Evolutionary conservation across 1,139 yeast species (phyloP).

Genomic region (Petasospora rhodanensis): DNA sequence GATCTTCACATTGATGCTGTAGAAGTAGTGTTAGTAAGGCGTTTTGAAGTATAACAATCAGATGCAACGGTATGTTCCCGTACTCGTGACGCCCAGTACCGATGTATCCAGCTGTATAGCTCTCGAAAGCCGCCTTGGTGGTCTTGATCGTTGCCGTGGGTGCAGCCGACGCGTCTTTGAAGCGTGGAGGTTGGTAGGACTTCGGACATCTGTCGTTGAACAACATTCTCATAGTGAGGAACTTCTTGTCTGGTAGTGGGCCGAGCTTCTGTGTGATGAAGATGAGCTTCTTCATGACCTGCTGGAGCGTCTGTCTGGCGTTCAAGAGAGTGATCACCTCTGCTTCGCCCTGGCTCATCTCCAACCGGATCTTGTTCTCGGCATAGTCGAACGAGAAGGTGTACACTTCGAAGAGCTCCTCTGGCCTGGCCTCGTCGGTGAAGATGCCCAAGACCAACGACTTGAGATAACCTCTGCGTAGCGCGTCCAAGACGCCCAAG

Average conservation of each 20-base stretch:
- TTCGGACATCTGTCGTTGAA: conserved; percentile 44
- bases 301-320: conserved; percentile 39
- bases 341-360: conserved; percentile 21
- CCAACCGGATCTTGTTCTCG: conserved; percentile 27
- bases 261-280: conserved; percentile 49
- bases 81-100: conserved; percentile 18
- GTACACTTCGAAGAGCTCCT: conserved; percentile 43
- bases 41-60: background rate
- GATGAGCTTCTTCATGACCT: conserved; percentile 44
- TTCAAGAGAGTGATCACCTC: conserved; percentile 26
- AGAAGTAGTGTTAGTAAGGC: conserved; percentile 1
- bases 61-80: background rate
- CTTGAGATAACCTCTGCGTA: conserved; percentile 37
- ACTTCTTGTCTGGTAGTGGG: conserved; percentile 42
- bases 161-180: conserved; percentile 39
- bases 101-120: conserved; percentile 15
- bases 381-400: conserved; percentile 42
- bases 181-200: conserved; percentile 44
- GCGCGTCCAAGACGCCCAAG: conserved; percentile 41
- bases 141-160: conserved; percentile 29
- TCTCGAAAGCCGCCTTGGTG: conserved; percentile 7
- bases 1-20: conserved; percentile 13
- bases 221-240: conserved; percentile 41
- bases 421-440: conserved; percentile 35
- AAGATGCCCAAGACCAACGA: conserved; percentile 44